Base-by-base conservation (phyloP, 768 basidiomycete genomes). In the Tylopilus vinaceipallidus region DNA sequence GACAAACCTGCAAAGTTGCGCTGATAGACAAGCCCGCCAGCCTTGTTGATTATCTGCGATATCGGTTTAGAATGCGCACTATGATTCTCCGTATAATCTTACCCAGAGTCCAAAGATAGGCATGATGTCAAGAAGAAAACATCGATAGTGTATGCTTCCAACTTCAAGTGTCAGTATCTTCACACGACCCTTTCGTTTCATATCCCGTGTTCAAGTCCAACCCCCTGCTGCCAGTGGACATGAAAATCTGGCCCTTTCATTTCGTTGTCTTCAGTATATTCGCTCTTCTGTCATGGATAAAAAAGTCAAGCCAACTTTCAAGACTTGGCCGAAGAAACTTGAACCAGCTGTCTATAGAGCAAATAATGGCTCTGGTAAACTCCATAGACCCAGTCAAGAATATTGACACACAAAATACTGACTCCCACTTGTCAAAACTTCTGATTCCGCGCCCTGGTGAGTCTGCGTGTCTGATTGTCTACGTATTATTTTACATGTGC, bases 1-100 rank as follows among this genome's bases (percentile, higher is more conserved):
- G 46, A 64, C 74, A 40, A 55, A 91, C 95, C 92, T 73, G 87
- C 84, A 65, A 95, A 95, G 64, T 86, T 91, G 50, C 90, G 82
- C 59, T 95, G 88, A 72, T 95, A 98, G 37, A 98, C 88, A 29
- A 98, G 80, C 7, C 97, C 97, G 23, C 97, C 97, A 13, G 97
- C 97, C 75, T 98, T 98, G 71, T 98, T 98, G 63, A 98, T 95
- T 49, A 98, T 83, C 90, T 93, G 66, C 50, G 67, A 17, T 32
- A 23, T 12, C 38, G 22, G 23, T 44, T 54, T 37, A 44, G 60
- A 39, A 32, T 19, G 29, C 7, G 34, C 42, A 1, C 42, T 11
- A 13, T 47, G 27, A 29, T 6, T 29, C 45, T 14, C 29, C n/a
- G 26, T 10, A 30, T 44, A 43, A 36, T 64, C 75, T 45, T 72